Percentiles rank a stretch among this genome's conserved stretches.
phyloP scores from a whole-genome alignment of 345 rosid genomes.

The Eucalyptus marginata region DNA sequence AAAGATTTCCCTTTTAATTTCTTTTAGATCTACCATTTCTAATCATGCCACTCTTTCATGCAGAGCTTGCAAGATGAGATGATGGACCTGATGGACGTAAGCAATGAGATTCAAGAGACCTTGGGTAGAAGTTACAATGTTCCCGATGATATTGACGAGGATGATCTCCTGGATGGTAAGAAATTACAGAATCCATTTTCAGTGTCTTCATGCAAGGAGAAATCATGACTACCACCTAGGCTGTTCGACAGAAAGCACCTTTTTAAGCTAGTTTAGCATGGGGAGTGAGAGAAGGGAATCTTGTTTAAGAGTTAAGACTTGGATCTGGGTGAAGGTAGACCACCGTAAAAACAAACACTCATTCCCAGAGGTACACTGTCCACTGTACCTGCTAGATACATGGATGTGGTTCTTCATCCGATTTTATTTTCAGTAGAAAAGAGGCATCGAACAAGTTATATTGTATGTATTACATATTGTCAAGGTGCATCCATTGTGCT shows the following conservation, averaged over 20 bases:
- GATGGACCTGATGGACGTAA: conserved; percentile 98
- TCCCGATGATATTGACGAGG: conserved; percentile 98
- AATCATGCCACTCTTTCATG: background rate
- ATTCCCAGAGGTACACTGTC: background rate
- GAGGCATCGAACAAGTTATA: background rate
- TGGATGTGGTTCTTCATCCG: background rate
- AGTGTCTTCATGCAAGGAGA: background rate
- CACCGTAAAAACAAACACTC: background rate
- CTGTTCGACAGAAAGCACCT: background rate
- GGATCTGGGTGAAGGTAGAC: background rate
- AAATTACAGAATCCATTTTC: background rate
- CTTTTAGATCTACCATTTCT: background rate
- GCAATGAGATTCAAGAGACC: conserved; percentile 92
- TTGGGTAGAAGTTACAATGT: conserved; percentile 89
- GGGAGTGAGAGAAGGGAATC: background rate
- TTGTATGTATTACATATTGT: background rate
- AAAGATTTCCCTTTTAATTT: background rate
- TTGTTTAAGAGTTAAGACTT: background rate
- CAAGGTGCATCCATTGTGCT: background rate
- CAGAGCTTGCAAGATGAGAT: conserved; percentile 99
- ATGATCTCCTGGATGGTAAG: conserved; percentile 96
- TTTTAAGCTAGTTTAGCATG: background rate
- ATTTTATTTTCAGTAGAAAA: background rate
- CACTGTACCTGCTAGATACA: background rate
- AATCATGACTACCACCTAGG: background rate